Base-by-base conservation (phyloP, 139 green algal species). In the Mesotaenium endlicherianum region DNA sequence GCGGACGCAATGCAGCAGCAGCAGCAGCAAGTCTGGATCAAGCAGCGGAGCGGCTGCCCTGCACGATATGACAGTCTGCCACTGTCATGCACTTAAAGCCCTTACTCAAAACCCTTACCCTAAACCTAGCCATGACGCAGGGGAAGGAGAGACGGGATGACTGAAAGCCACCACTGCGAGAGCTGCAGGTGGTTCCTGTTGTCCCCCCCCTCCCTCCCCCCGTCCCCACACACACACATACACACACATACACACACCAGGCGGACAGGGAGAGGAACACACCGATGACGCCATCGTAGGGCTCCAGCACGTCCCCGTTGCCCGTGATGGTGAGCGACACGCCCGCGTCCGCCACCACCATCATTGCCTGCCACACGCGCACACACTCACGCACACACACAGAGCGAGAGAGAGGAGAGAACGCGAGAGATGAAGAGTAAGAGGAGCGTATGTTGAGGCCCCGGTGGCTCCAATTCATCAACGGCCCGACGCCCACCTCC, bases 291-390 rank as follows among this genome's bases (percentile, higher is more conserved):
- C 94, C 94, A 82, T 97, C 92, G 64, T 95, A 89, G 0, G 94
- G 93, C 76, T 97, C 94, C 16, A 97, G 55, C 34, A 97, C 94
- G 79, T 97, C 94, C n/a, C 94, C 94, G 74, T 93, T 94, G 60
- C 94, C 94, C 11, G 93, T 97, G 50, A 97, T 94, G 40, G 93
- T 91, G 17, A 97, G 88, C 30, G 85, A 90, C 4, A 89, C 58
- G 6, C 91, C 80, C 30, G 75, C 80, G 82, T 97, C 94, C 3
- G 94, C 94, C 11, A 97, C 94, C 1, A 97, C 85, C 82, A 97
- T 91, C 2, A 89, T 69, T 1, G 93, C 93, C 92, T 94, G 80
- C 34, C 14, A 26, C 30, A 14, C 11, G 26, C 59, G 59, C 59
- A 71, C n/a, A n/a, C n/a, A n/a, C n/a, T n/a, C n/a, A n/a, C n/a